Evolutionary conservation across 345 rosid genomes (phyloP).

Genomic region (Dipteronia dyeriana): DNA sequence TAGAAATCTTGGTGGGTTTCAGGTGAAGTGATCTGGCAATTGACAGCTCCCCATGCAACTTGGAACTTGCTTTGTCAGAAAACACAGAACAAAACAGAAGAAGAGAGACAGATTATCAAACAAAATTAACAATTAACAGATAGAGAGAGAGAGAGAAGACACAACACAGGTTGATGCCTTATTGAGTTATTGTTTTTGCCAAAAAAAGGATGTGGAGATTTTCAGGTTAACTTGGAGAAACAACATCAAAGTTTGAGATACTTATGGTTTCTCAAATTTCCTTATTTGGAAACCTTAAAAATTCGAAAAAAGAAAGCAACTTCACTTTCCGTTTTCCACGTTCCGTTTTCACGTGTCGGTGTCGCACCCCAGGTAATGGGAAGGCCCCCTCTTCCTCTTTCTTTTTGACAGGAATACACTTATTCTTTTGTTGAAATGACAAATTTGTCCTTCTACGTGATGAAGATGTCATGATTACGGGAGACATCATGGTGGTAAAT

Average conservation of each 20-base stretch:
- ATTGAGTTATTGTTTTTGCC: slow-evolving; percentile 9
- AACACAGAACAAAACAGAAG: not conserved
- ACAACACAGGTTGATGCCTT: not conserved
- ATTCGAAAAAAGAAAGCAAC: not conserved
- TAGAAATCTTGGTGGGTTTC: slow-evolving; percentile 18
- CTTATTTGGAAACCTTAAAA: slow-evolving; percentile 47
- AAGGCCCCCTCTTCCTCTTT: not conserved
- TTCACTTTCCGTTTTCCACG: slow-evolving; percentile 16
- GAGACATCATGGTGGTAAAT: not conserved
- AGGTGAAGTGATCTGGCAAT: slow-evolving; percentile 6
- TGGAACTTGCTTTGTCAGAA: slow-evolving; percentile 32
- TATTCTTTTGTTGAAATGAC: not conserved
- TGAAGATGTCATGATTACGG: not conserved
- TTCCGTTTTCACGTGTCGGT: slow-evolving; percentile 12
- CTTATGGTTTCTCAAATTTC: slow-evolving; percentile 15
- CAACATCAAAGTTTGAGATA: slow-evolving; percentile 9
- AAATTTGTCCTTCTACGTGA: not conserved
- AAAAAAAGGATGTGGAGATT: not conserved
- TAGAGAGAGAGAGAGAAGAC: not conserved
- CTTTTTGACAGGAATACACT: not conserved
- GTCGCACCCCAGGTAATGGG: not conserved
- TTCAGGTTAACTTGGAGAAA: not conserved
- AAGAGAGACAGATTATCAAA: not conserved
- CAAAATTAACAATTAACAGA: too few relatives aligned
- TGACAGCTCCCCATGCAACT: slow-evolving; percentile 18